phyloP scores from a whole-genome alignment of 1,139 yeast genomes.

The Zygoascus hellenicus region DNA sequence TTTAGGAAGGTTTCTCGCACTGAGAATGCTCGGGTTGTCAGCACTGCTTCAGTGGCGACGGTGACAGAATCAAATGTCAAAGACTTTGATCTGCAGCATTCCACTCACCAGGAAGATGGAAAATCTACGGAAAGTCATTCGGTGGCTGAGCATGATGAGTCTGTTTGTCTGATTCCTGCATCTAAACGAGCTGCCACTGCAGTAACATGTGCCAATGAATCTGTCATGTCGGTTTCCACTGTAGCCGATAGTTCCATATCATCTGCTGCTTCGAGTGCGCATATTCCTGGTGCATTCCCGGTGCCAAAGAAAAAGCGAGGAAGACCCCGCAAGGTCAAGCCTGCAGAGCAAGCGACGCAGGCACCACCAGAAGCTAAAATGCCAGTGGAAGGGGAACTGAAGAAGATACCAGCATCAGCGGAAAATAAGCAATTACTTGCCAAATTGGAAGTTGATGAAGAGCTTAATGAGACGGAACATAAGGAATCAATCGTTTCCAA shows the following conservation, averaged over 20 bases:
- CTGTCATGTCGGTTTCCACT: too few relatives aligned
- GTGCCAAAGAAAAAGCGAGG: neutral
- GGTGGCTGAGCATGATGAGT: neutral
- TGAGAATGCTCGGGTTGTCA: neutral
- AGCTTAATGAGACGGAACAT: too few relatives aligned
- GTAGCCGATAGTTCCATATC: neutral
- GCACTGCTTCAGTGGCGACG: neutral
- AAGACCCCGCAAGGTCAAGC: neutral
- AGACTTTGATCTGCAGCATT: neutral
- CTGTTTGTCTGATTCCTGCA: too few relatives aligned
- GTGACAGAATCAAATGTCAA: neutral
- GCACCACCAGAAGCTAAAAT: neutral
- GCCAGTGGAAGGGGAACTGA: neutral
- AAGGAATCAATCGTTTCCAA: too few relatives aligned
- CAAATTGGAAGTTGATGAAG: too few relatives aligned
- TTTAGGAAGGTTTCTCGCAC: neutral
- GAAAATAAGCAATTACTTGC: too few relatives aligned
- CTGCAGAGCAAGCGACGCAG: neutral
- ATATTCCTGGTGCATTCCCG: neutral
- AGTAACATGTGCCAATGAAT: too few relatives aligned
- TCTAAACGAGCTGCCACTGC: too few relatives aligned
- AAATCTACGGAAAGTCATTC: slow-evolving; percentile 9
- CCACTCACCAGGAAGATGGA: neutral
- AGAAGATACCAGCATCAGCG: neutral
- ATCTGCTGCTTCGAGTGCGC: neutral